These are phyloP conservation scores for Oidiodendron maius DNA, from an alignment of 495 filamentous ascomycete species.

Conservation along the genomic window DNA sequence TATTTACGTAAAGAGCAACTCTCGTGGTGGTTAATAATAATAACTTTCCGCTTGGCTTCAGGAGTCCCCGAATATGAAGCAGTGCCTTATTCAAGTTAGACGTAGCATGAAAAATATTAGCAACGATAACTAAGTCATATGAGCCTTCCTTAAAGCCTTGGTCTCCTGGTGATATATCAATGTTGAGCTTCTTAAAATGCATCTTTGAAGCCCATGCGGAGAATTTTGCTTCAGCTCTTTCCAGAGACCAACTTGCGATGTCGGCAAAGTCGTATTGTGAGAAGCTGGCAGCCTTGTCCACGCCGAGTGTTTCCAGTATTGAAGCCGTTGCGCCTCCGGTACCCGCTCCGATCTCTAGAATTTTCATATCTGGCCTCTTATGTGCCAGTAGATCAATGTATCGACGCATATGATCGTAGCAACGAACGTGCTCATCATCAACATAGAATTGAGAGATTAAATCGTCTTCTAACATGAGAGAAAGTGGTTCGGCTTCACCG, in stretches of 20 bases:
- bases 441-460: constrained; percentile 2
- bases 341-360: constrained; percentile 45
- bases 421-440: not conserved
- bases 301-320: constrained; percentile 12
- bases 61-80: constrained; percentile 29
- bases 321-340: constrained; percentile 33
- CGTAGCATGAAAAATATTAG: constrained; percentile 47
- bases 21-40: constrained; percentile 20
- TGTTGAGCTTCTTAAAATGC: constrained; percentile 32
- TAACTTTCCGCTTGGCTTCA: constrained; percentile 23
- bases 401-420: not conserved
- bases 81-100: constrained; percentile 39
- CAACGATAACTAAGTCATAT: constrained; percentile 47
- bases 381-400: constrained; percentile 9
- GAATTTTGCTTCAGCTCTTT: constrained; percentile 22
- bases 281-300: not conserved
- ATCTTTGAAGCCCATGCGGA: constrained; percentile 1
- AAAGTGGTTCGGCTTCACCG: constrained; percentile 13
- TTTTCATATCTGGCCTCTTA: constrained; percentile 32
- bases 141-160: constrained; percentile 41
- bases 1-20: constrained; percentile 25
- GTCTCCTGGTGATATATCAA: constrained; percentile 33
- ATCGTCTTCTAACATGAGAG: constrained; percentile 5
- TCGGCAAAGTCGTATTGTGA: constrained; percentile 43
- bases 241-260: constrained; percentile 45